Conservation (phyloP, 805 yeast species). For the Cyberlindnera japonica region DNA sequence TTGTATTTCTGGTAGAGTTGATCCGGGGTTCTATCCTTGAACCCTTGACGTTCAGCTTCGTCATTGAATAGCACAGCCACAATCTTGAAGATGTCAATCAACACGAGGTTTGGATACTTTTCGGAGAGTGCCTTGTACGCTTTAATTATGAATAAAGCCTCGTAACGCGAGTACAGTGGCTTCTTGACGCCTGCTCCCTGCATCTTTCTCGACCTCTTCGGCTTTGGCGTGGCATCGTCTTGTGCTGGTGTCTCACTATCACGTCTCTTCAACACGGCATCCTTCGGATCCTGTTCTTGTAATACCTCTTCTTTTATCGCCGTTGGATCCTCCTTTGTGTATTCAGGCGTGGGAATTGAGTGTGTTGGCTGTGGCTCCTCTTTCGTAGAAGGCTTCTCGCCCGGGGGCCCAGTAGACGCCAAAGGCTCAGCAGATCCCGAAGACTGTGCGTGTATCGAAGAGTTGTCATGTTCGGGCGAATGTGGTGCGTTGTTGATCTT, state of each 20-base stretch:
- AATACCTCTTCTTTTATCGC: not conserved
- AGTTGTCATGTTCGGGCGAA: no score
- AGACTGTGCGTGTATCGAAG: no score
- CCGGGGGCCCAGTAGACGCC: not conserved
- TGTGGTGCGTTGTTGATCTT: no score
- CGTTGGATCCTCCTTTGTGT: not conserved
- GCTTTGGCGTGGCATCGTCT: constrained; percentile 8
- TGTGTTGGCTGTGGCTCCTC: not conserved
- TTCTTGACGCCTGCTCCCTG: constrained; percentile 29
- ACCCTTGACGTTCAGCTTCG: constrained; percentile 22
- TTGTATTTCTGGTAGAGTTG: constrained; percentile 29
- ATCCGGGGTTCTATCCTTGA: constrained; percentile 26
- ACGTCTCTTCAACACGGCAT: constrained; percentile 3
- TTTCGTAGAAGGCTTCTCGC: not conserved
- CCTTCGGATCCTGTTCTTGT: not conserved
- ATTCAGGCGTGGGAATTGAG: constrained; percentile 3
- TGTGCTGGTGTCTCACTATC: constrained; percentile 6
- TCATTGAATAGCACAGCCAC: constrained; percentile 23
- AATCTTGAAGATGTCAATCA: constrained; percentile 24
- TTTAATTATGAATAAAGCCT: constrained; percentile 24
- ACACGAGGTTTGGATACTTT: constrained; percentile 20
- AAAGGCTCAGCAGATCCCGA: no score
- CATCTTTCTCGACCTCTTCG: constrained; percentile 23
- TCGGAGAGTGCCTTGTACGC: constrained; percentile 20
- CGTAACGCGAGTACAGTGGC: constrained; percentile 27